Conservation (phyloP, 768 basidiomycete genomes). For the Tephrocybe sp. region DNA sequence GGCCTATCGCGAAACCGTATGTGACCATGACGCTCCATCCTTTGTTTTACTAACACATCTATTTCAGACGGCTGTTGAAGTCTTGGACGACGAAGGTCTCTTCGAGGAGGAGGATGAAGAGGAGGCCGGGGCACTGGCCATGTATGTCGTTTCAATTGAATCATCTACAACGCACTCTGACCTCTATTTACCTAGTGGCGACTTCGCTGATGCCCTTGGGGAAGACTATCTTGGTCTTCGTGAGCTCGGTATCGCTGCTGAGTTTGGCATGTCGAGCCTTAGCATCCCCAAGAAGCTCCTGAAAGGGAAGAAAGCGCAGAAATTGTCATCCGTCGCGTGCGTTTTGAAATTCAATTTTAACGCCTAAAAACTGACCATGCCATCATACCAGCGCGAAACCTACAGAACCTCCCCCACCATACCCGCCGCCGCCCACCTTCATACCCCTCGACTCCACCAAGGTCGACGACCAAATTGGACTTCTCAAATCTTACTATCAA, state of each 20-base stretch:
- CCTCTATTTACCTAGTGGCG: slow-evolving; percentile 52
- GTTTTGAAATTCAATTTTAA: slow-evolving; percentile 25
- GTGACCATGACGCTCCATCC: slow-evolving; percentile 23
- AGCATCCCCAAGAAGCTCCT: slow-evolving; percentile 78
- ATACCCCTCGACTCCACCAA: slow-evolving; percentile 65
- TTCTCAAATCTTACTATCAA: slow-evolving; percentile 78
- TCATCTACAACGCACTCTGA: not conserved
- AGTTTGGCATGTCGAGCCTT: slow-evolving; percentile 77
- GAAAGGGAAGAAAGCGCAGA: slow-evolving; percentile 55
- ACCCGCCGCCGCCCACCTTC: slow-evolving; percentile 83
- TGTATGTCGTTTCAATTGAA: slow-evolving; percentile 30
- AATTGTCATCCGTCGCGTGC: slow-evolving; percentile 45
- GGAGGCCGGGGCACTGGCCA: slow-evolving; percentile 64
- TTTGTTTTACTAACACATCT: not conserved
- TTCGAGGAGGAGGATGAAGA: slow-evolving; percentile 57
- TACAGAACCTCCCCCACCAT: slow-evolving; percentile 76
- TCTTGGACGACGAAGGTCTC: slow-evolving; percentile 61
- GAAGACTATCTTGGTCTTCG: slow-evolving; percentile 92
- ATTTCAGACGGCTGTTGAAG: slow-evolving; percentile 43
- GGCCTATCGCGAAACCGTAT: slow-evolving; percentile 79
- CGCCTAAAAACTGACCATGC: not conserved
- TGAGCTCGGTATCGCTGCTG: slow-evolving; percentile 85
- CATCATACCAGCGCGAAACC: slow-evolving; percentile 51
- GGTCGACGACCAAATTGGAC: slow-evolving; percentile 79
- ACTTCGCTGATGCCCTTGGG: slow-evolving; percentile 84